Evolutionary conservation across 2,329 filamentous ascomycete genomes (phyloP), one percentile per base, ranked within the genome.

Genomic region (Colletotrichum sp.): DNA sequence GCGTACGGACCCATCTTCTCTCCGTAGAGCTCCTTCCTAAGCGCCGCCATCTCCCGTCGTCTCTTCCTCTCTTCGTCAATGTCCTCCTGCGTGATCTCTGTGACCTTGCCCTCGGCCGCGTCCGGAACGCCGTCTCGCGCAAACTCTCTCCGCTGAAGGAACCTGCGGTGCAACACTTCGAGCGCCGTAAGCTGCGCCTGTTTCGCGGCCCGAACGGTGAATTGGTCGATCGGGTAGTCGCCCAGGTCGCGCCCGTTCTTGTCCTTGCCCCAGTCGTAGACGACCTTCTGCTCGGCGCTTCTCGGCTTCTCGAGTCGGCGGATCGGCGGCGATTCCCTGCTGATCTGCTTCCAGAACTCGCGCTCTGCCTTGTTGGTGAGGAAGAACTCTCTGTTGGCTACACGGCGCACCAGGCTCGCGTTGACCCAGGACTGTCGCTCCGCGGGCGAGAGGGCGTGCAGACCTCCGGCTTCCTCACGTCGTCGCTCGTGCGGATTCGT

Each of bases 271-370:
- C 90, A 92, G 81, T 79, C 69, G 82, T 87, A 84, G 78, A 80
- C 79, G 28, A 59, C 32, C n/a, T 34, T 34, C 26, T 38, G 18
- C 26, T 67, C 69, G 52, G 66, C 67, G 12, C 56, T 63, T 34
- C 70, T 71, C 36, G 63, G 62, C 18, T 79, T 79, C 26, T 82
- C 80, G 21, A 88, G 82, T 30, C 84, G 83, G 48, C 90, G 88
- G 65, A 89, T 82, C 7, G 90, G 88, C 16, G 91, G 83, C 71
- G 83, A 86, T 63, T 88, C 85, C 77, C 91, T 90, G 80, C 86
- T 87, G 76, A 90, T 85, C 62, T 85, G 84, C 82, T 90, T 90
- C 90, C 90, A 92, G 80, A 90, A 87, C 78, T 92, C 90, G 79
- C 88, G 87, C 79, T 90, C 87, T 30, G 87, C 82, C 81, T 90